phyloP scores from a whole-genome alignment of 1,284 basidiomycete genomes.

The Ceratobasidium theobromae region DNA sequence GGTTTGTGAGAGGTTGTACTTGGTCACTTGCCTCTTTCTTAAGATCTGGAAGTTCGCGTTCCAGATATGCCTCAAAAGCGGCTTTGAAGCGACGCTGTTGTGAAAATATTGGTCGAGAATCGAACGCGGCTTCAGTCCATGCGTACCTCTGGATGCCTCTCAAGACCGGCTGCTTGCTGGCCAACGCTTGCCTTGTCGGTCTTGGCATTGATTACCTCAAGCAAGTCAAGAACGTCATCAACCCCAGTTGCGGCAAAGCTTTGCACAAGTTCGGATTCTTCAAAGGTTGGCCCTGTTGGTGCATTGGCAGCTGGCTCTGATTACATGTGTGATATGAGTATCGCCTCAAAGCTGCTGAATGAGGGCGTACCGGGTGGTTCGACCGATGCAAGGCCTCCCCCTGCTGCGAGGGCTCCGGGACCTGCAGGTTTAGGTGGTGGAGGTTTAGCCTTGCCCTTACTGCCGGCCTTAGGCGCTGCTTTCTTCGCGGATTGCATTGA shows the following conservation, averaged over 20 bases:
- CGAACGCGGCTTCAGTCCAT: constrained; percentile 24
- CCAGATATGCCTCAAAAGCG: constrained; percentile 90
- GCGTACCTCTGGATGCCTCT: constrained; percentile 90
- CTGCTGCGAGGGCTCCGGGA: constrained; percentile 75
- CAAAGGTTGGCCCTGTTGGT: constrained; percentile 33
- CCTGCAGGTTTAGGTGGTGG: constrained; percentile 60
- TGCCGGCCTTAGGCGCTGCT: constrained; percentile 61
- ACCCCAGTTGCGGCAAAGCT: constrained; percentile 83
- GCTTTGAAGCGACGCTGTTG: constrained; percentile 52
- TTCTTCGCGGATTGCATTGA: constrained; percentile 64
- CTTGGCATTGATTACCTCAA: constrained; percentile 87
- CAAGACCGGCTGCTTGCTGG: constrained; percentile 78
- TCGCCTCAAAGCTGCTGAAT: background rate
- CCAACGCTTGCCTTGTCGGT: constrained; percentile 90
- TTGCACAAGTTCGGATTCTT: constrained; percentile 53
- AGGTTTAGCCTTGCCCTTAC: constrained; percentile 52
- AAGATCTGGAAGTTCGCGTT: constrained; percentile 78
- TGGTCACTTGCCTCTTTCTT: constrained; percentile 62
- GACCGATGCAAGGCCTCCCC: constrained; percentile 48
- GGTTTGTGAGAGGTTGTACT: constrained; percentile 16
- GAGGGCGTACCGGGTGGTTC: constrained; percentile 1
- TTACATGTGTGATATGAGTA: constrained; percentile 31
- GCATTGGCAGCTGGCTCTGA: constrained; percentile 35
- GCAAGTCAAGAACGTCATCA: constrained; percentile 88
- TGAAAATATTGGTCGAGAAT: background rate